Conservation (phyloP, 257 asterid genomes). For the Verbascum thapsus region DNA sequence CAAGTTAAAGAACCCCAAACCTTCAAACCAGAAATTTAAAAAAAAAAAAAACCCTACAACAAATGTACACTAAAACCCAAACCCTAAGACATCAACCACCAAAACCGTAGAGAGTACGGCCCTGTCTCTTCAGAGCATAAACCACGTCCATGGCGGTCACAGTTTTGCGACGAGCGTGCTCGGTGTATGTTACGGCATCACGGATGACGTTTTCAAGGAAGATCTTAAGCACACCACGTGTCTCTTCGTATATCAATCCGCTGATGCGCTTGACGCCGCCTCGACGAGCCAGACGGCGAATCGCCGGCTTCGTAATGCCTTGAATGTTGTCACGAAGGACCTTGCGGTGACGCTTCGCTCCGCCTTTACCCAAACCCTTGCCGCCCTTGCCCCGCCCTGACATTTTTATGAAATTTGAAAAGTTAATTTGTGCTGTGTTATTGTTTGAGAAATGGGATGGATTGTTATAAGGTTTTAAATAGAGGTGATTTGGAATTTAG, state of each 20-base stretch:
- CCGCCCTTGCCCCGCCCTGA: constrained; percentile 48
- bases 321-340: constrained; percentile 45
- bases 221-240: constrained; percentile 36
- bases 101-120: constrained; percentile 42
- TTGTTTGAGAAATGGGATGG: background rate
- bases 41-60: constrained; percentile 26
- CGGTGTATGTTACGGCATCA: constrained; percentile 37
- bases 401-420: constrained; percentile 23
- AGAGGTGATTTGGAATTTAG: background rate
- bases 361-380: constrained; percentile 50
- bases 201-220: constrained; percentile 36
- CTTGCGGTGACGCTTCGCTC: constrained; percentile 47
- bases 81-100: constrained; percentile 36
- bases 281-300: constrained; percentile 43
- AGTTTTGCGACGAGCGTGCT: constrained; percentile 41
- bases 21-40: background rate
- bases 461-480: too few species aligned
- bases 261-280: constrained; percentile 44
- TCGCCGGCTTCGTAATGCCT: constrained; percentile 43
- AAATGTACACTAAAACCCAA: constrained; percentile 31
- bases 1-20: background rate
- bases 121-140: constrained; percentile 45
- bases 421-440: too few species aligned
- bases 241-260: constrained; percentile 38
- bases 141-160: constrained; percentile 47